Base-by-base conservation (phyloP, 106 monocot genomes). In the Agapanthus africanus region DNA sequence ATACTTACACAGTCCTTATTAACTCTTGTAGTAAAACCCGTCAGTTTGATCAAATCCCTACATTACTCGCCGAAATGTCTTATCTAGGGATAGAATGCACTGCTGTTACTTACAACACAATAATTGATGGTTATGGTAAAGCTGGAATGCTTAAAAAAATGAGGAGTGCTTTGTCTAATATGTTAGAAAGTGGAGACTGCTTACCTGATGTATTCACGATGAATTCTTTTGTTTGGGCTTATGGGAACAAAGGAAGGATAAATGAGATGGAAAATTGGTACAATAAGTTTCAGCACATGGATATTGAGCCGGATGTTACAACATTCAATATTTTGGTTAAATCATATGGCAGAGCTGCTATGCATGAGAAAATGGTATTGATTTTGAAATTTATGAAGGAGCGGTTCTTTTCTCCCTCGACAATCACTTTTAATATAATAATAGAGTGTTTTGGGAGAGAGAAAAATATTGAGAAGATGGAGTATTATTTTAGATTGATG, bases 291-390 rank as follows among this genome's bases (percentile, higher is more conserved):
- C 83, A 82, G 46, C 63, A 77, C 23, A 91, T 95, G 91, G 86
- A 82, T 56, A 72, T 91, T 36, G 95, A 84, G 8, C 86, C 95
- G 13, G 91, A 97, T 59, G 63, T 82, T 2, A 78, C 71, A 47
- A 91, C 91, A 61, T 97, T 91, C 61, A 97, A 97, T 74, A 91
- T 91, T 23, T 80, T 97, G 76, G 88, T 97, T 27, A 91, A 73
- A 51, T 88, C 91, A 6, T 95, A 95, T 79, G 95, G 91, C 47
- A 83, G 79, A 49, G 77, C 70, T 33, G 72, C 79, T 11, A 69
- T 77, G 74, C 69, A 71, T 71, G 80, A 79, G 23, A 97, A 91
- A 75, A 89, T 97, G 80, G 68, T 13, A 25, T 67, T 35, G 1
- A 76, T 97, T 51, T 31, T 91, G 76, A 75, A 74, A 16, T 97